Evolutionary conservation across 805 yeast species (phyloP), one percentile per base, ranked within the genome.

Genomic region (Starmera dryadoides): DNA sequence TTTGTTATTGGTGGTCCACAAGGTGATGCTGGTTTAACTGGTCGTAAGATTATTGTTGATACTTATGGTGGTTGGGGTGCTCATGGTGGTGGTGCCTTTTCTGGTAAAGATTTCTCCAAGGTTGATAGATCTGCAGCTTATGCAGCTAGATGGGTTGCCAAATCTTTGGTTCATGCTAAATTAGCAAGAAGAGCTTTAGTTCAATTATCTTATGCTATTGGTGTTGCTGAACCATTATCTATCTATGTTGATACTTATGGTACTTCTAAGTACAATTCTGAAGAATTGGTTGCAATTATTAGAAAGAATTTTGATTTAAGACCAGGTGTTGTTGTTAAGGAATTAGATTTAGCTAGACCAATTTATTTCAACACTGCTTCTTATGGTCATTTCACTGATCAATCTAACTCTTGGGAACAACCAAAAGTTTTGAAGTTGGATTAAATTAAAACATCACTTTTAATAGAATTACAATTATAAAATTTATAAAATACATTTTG

Each of bases 61-160:
- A 95, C 98, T 51, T 93, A 93, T 75, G 98, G 98, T 76, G 98
- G 98, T 62, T 94, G 98, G 94, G 97, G 98, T 72, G 98, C 98
- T 62, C 98, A 93, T 78, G 98, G 98, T 73, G 98, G 98, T 78
- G 98, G 98, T 78, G 98, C 98, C 50, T 93, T 93, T 88, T 85
- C 96, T 50, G 98, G 98, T 71, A 93, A 93, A 79, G 98, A 93
- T 72, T 93, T 86, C 86, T 87, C 97, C 67, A 93, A 93, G 79
- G 98, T 93, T 62, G 98, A 93, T 71, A 86, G 98, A 76, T 91
- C 98, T 50, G 98, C 98, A 64, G 98, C 98, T 54, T 93, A 93
- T 66, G 97, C 98, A 61, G 98, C 98, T 58, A 88, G 98, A 77
- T 93, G 98, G 98, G 97, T 93, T 59, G 98, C 98, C 67, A 93